These are phyloP conservation scores for Apiospora pterosperma DNA, from an alignment of 2,329 filamentous ascomycete genomes.

Conservation along the genomic window DNA sequence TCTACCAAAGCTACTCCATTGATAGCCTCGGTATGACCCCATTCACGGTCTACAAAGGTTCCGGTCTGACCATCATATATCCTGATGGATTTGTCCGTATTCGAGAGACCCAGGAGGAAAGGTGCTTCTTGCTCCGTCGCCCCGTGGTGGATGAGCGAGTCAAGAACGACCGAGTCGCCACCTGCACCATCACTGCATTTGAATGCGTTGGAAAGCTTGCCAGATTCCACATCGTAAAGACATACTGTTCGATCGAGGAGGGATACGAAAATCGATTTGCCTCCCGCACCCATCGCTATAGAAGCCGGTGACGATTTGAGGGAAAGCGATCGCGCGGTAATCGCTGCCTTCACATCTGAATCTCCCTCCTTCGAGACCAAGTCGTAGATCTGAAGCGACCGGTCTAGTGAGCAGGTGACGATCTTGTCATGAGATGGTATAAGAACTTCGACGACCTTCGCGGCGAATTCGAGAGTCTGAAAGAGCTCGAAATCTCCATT, in stretches of 20 bases:
- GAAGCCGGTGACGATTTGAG: constrained; percentile 85
- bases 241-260: constrained; percentile 58
- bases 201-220: constrained; percentile 69
- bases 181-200: constrained; percentile 79
- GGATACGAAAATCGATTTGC: constrained; percentile 55
- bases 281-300: constrained; percentile 68
- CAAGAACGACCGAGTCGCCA: constrained; percentile 77
- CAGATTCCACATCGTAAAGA: constrained; percentile 62
- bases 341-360: constrained; percentile 66
- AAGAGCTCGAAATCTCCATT: constrained; percentile 67
- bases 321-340: constrained; percentile 73
- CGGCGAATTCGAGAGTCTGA: constrained; percentile 91
- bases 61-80: constrained; percentile 81
- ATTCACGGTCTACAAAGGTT: constrained; percentile 78
- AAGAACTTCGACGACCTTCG: constrained; percentile 72
- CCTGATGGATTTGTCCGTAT: constrained; percentile 92
- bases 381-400: constrained; percentile 81
- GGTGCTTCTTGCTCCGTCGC: constrained; percentile 53
- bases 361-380: constrained; percentile 67
- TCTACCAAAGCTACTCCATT: constrained; percentile 76
- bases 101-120: constrained; percentile 82
- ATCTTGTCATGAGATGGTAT: constrained; percentile 73
- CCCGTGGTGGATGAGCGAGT: constrained; percentile 66
- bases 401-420: constrained; percentile 84
- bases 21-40: constrained; percentile 92